Evolutionary conservation across 2,329 filamentous ascomycete species (phyloP).

Genomic region (Calonectria multiphialidica): DNA sequence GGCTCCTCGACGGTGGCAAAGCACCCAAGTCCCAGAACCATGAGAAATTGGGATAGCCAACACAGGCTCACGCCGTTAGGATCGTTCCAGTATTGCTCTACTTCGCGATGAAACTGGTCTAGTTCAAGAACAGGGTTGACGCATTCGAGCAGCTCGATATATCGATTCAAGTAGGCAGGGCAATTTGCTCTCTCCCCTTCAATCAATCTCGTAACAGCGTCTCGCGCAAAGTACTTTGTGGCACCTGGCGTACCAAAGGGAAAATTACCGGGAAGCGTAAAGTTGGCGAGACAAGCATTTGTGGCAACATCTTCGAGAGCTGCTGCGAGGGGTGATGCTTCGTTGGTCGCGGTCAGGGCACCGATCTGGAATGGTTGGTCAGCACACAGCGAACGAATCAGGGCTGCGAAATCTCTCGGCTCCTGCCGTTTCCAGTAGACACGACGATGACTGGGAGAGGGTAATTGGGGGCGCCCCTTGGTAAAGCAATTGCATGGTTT

Average conservation of each 20-base stretch:
- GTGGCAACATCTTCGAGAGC: constrained; percentile 49
- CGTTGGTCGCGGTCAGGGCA: constrained; percentile 35
- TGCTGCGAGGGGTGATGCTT: constrained; percentile 42
- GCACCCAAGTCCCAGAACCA: constrained; percentile 51
- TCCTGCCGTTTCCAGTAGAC: neutral
- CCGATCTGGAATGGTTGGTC: constrained; percentile 39
- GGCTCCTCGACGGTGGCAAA: constrained; percentile 48
- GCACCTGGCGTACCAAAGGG: constrained; percentile 53
- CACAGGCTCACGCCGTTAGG: constrained; percentile 44
- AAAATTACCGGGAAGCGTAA: constrained; percentile 51
- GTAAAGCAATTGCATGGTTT: neutral
- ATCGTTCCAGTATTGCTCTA: constrained; percentile 49
- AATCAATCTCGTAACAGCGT: constrained; percentile 47
- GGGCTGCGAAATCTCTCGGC: neutral
- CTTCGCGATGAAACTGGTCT: constrained; percentile 43
- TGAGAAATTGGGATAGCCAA: constrained; percentile 51
- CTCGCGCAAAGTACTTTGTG: constrained; percentile 47
- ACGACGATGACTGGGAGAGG: neutral
- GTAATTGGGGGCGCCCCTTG: neutral
- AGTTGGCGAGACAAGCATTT: constrained; percentile 51
- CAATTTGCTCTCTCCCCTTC: constrained; percentile 43
- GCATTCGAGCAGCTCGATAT: constrained; percentile 47
- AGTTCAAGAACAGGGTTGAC: constrained; percentile 51
- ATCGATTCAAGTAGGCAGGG: constrained; percentile 44
- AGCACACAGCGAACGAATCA: neutral